Percentiles rank a stretch among this genome's conserved stretches.
These are phyloP conservation scores for Podospora appendiculata DNA, from an alignment of 495 filamentous ascomycete species.

Conservation along the genomic window DNA sequence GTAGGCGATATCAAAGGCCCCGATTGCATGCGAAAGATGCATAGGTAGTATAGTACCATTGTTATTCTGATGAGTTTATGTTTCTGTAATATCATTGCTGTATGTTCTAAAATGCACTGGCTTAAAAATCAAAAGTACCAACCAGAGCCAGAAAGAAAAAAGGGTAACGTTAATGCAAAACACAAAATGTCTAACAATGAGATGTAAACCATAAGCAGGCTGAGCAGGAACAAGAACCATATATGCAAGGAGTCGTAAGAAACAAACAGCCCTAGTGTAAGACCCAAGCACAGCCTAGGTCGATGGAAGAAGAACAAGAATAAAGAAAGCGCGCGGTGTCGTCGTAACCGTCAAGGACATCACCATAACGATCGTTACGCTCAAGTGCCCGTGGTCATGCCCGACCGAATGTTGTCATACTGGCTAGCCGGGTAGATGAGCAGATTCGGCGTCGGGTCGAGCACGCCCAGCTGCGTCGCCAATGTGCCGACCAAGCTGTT, in stretches of 20 bases:
- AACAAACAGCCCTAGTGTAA: background rate
- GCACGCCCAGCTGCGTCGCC: slow-evolving; percentile 38
- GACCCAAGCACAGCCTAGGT: background rate
- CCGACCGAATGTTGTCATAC: slow-evolving; percentile 59
- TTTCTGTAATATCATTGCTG: too few relatives aligned
- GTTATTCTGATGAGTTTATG: too few relatives aligned
- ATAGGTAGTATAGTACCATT: background rate
- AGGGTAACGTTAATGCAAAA: background rate
- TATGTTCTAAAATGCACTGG: too few relatives aligned
- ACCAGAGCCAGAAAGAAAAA: background rate
- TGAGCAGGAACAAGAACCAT: background rate
- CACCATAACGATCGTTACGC: too few relatives aligned
- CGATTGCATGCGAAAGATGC: too few relatives aligned
- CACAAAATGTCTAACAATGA: background rate
- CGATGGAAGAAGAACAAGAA: too few relatives aligned
- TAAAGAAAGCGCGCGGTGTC: too few relatives aligned
- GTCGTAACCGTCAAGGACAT: too few relatives aligned
- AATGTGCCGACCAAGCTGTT: slow-evolving; percentile 58
- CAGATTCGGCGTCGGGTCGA: slow-evolving; percentile 57
- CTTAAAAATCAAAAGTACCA: background rate
- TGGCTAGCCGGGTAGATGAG: slow-evolving; percentile 59
- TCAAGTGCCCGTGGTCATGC: slow-evolving; percentile 24
- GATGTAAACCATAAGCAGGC: background rate
- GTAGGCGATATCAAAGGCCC: too few relatives aligned
- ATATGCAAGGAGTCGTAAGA: background rate